Evolutionary conservation across 2,329 filamentous ascomycete species (phyloP).

Genomic region (Lachnellula arida): DNA sequence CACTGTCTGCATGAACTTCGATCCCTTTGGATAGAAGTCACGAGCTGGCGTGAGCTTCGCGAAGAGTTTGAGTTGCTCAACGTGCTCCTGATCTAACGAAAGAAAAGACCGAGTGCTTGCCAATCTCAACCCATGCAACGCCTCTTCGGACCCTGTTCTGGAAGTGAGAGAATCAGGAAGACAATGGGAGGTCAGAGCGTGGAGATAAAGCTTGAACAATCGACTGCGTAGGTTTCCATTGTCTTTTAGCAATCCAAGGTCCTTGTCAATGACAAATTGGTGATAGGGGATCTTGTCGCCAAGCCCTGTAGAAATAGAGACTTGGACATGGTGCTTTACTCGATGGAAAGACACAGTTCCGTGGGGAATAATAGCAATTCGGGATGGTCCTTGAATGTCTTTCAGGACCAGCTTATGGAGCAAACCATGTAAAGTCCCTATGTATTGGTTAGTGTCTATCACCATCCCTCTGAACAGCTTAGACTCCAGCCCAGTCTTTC

Average conservation of each 20-base stretch:
- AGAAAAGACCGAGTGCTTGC: slow-evolving; percentile 46
- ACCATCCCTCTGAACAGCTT: slow-evolving; percentile 47
- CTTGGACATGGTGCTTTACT: slow-evolving; percentile 29
- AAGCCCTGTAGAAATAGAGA: slow-evolving; percentile 46
- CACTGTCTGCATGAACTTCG: slow-evolving; percentile 44
- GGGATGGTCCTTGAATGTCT: slow-evolving; percentile 35
- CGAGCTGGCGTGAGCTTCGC: slow-evolving; percentile 39
- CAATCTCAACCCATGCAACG: slow-evolving; percentile 44
- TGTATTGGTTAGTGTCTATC: slow-evolving; percentile 42
- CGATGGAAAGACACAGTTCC: slow-evolving; percentile 34
- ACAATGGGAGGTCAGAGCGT: slow-evolving; percentile 50
- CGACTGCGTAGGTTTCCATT: slow-evolving; percentile 48
- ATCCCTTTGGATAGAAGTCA: slow-evolving; percentile 40
- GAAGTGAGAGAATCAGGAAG: slow-evolving; percentile 29
- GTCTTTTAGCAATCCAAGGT: slow-evolving; percentile 46
- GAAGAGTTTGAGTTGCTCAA: slow-evolving; percentile 36
- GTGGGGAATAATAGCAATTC: slow-evolving; percentile 50
- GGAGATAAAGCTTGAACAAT: slow-evolving; percentile 47
- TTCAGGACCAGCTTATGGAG: slow-evolving; percentile 53
- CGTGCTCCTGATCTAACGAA: slow-evolving; percentile 34
- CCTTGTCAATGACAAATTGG: slow-evolving; percentile 44
- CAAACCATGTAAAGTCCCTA: slow-evolving; percentile 56
- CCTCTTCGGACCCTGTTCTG: slow-evolving; percentile 51
- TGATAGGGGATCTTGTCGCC: slow-evolving; percentile 44
- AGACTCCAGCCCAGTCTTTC: slow-evolving; percentile 34